Evolutionary conservation across 2,329 filamentous ascomycete species (phyloP), one percentile per base, ranked within the genome.

Genomic region (Arthrobotrys megalospora): DNA sequence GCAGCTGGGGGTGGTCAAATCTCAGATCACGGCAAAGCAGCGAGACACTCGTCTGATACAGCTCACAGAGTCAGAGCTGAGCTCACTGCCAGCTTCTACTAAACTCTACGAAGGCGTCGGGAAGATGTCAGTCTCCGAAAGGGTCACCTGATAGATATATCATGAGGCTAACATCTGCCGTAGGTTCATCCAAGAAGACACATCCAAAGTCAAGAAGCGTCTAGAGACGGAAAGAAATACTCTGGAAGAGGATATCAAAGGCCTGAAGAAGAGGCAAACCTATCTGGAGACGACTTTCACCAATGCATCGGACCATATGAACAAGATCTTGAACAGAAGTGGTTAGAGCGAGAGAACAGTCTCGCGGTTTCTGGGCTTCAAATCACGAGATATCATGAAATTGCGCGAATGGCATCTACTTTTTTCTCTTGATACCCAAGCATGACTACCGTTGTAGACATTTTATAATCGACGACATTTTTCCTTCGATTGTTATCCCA

Each of bases 261-360:
- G 91, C 80, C 86, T 98, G 80, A 91, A 92, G 81, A 97, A 98
- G 88, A 94, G 93, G 84, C 87, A 97, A 82, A 90, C 95, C 82
- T 98, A 97, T 83, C 88, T 98, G 52, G 95, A 98, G 86, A 97
- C 93, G 73, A 98, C 96, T 62, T 92, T 93, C 84, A 94, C 96
- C 86, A 99, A 98, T 83, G 97, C 94, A 85, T 91, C 92, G 81
- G 91, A 94, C 81, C 93, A 97, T 83, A 91, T 98, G 81, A 92
- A 97, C 84, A 92, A 94, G 85, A 95, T 98, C 83, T 88, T 98
- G 83, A 89, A 89, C 83, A 85, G 88, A 64, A 86, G 86, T 19
- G 85, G 85, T 58, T 78, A 72, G 62, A 16, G n/a, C 36, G 79
- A 82, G 83, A 55, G 41, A 60, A 82, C 76, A 66, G 47, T 71